Conservation (phyloP, 2,329 filamentous ascomycete species). For the Aspergillus ustus region DNA sequence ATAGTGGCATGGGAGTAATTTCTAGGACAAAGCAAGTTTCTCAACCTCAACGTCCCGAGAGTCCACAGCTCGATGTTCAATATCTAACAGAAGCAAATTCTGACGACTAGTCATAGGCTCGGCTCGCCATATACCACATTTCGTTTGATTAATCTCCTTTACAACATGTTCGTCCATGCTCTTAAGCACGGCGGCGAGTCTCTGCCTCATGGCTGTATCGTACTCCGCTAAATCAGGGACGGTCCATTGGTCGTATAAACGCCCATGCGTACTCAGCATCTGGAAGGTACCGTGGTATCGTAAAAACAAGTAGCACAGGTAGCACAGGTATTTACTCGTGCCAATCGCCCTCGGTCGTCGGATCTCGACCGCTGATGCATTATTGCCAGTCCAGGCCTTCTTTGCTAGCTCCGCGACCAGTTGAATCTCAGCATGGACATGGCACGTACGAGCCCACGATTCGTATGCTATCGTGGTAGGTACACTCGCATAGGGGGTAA, state of each 20-base stretch:
- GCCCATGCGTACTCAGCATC: conserved; percentile 3
- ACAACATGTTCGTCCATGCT: conserved; percentile 6
- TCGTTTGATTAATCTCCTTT: conserved; percentile 2
- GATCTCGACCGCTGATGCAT: neutral
- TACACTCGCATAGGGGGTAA: conserved; percentile 2
- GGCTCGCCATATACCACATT: conserved; percentile 3
- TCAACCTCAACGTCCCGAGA: neutral
- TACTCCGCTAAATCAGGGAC: conserved; percentile 11
- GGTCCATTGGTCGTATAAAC: conserved; percentile 12
- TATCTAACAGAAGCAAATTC: conserved; percentile 3
- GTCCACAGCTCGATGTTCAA: neutral
- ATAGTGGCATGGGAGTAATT: neutral
- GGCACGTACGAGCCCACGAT: conserved; percentile 5
- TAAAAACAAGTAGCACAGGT: conserved; percentile 10
- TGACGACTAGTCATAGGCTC: conserved; percentile 12
- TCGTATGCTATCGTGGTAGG: conserved; percentile 9
- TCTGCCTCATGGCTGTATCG: neutral
- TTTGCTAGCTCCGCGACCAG: conserved; percentile 8
- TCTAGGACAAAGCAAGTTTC: neutral
- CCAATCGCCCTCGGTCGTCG: conserved; percentile 9
- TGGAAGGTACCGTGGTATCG: conserved; percentile 6
- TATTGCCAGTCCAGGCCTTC: neutral
- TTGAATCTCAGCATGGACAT: conserved; percentile 13
- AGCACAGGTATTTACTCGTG: conserved; percentile 14
- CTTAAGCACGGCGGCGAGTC: neutral